These are phyloP conservation scores for Cercospora beticola DNA, from an alignment of 2,329 filamentous ascomycete species.

Conservation along the genomic window DNA sequence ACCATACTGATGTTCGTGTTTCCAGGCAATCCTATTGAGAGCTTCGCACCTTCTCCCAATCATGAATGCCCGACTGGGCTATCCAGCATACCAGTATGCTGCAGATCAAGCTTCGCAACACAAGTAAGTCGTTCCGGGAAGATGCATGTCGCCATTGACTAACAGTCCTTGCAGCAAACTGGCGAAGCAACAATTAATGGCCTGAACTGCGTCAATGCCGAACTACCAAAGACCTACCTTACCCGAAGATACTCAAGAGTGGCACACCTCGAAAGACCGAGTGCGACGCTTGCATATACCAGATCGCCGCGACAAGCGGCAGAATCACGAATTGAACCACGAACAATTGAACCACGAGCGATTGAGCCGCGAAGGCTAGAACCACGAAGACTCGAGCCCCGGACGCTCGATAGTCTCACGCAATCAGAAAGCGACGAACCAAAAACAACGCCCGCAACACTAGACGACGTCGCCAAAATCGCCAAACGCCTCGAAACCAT, in stretches of 20 bases:
- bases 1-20: neutral
- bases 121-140: neutral
- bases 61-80: neutral
- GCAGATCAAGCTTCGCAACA: neutral
- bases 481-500: neutral
- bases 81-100: neutral
- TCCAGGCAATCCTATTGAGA: neutral
- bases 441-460: neutral
- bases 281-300: neutral
- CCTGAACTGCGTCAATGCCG: neutral
- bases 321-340: neutral
- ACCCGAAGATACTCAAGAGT: slow-evolving; percentile 4
- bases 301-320: neutral
- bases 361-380: neutral
- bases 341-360: neutral
- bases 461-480: neutral
- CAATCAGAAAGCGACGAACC: neutral
- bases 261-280: neutral
- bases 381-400: neutral
- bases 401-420: neutral
- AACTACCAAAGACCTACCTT: neutral
- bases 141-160: neutral
- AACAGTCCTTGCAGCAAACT: neutral
- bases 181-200: neutral
- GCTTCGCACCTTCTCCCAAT: neutral